Base-by-base conservation (phyloP, 495 filamentous ascomycete genomes). In the Hypoxylon subgilvum region DNA sequence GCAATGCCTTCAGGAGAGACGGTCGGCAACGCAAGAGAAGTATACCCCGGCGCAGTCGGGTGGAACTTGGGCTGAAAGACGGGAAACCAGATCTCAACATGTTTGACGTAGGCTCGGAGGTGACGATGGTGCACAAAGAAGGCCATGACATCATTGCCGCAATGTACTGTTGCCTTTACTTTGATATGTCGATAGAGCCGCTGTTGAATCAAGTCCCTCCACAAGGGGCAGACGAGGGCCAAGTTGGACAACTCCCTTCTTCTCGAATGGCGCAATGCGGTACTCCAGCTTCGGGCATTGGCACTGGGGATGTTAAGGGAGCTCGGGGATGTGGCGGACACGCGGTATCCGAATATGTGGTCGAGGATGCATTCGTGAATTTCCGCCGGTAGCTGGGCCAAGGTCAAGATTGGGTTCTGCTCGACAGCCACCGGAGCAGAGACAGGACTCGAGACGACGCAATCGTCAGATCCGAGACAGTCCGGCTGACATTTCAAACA, bases 41-140 rank as follows among this genome's bases (percentile, higher is more conserved):
- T 65, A 23, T 63, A 56, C 9, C 58, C 65, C 1, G 53, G 28
- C 6, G 63, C 52, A 2, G 58, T 65, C 5, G 76, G 73, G 35
- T 79, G 73, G 40, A 72, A 77, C 34, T 75, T 76, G 32, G 78
- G 75, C 14, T 86, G 84, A 77, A 86, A 89, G 22, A 89, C 84
- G 4, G 88, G 88, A 40, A 90, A 84, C 83, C 87, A 89, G 13
- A 88, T 76, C 65, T 91, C 86, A 49, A 89, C 77, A 66, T 90
- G 86, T 42, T 85, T 85, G 48, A 90, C 84, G 44, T 88, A 83
- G 2, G 69, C 49, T 23, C 79, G 74, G 3, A 91, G 76, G 57
- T 88, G 83, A 16, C 80, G 75, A 43, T 86, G 78, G 10, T 66
- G 57, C 7, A 70, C 60, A 48, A 91, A 88, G 78, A 84, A 89